A percentile compares a stretch with the other conserved stretches of the same genome.
phyloP scores from a whole-genome alignment of 805 yeast species.

The Starmerella vitae region DNA sequence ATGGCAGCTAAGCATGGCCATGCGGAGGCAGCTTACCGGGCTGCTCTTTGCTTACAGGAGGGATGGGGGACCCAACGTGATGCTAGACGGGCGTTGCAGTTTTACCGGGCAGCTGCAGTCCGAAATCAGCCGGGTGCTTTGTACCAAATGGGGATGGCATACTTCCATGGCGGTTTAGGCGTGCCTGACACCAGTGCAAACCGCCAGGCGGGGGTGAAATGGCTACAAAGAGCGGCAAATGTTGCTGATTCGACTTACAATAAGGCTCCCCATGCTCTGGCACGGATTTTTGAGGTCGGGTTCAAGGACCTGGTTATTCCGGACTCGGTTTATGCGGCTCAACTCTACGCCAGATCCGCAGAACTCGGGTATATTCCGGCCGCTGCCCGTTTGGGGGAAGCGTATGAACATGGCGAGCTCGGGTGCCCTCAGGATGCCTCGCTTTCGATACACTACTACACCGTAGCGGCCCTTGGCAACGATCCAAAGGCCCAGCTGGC shows the following conservation, averaged over 20 bases:
- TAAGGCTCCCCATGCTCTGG: slow-evolving; percentile 92
- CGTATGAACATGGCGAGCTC: slow-evolving; percentile 64
- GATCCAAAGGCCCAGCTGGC: slow-evolving; percentile 85
- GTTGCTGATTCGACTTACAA: slow-evolving; percentile 71
- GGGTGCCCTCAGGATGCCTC: slow-evolving; percentile 65
- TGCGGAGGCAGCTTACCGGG: slow-evolving; percentile 78
- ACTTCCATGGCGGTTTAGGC: slow-evolving; percentile 78
- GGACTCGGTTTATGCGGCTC: slow-evolving; percentile 72
- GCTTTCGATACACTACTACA: slow-evolving; percentile 80
- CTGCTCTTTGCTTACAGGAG: slow-evolving; percentile 83
- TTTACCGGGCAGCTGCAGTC: slow-evolving; percentile 72
- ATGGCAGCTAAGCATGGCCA: slow-evolving; percentile 91
- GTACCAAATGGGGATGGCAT: slow-evolving; percentile 80
- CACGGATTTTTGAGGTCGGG: slow-evolving; percentile 69
- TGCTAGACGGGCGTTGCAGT: slow-evolving; percentile 72
- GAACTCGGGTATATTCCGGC: slow-evolving; percentile 75
- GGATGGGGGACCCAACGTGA: slow-evolving; percentile 89
- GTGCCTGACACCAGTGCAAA: slow-evolving; percentile 48
- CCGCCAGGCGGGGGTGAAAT: slow-evolving; percentile 76
- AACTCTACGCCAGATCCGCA: slow-evolving; percentile 76
- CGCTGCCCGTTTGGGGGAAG: slow-evolving; percentile 63
- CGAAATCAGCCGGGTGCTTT: slow-evolving; percentile 94
- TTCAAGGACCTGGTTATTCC: slow-evolving; percentile 75
- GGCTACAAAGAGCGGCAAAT: slow-evolving; percentile 80
- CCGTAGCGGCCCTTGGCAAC: slow-evolving; percentile 78